These are phyloP conservation scores for Phialophora chinensis DNA, from an alignment of 2,329 filamentous ascomycete species.

Conservation along the genomic window DNA sequence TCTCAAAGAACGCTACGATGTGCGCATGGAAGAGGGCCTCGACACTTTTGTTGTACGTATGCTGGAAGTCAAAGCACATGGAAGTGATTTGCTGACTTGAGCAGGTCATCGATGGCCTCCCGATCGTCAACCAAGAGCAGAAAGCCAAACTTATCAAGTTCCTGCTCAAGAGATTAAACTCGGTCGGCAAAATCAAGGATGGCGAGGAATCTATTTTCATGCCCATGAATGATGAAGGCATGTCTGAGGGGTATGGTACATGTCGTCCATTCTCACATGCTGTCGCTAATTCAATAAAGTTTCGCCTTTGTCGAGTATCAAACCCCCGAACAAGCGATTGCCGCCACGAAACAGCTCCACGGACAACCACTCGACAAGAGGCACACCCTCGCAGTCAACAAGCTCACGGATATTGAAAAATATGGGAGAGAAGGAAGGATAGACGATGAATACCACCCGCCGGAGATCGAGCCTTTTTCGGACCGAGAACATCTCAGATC, in stretches of 20 bases:
- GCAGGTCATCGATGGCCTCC: slow-evolving; percentile 85
- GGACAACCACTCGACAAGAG: slow-evolving; percentile 91
- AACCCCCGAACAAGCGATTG: slow-evolving; percentile 84
- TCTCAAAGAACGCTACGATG: slow-evolving; percentile 91
- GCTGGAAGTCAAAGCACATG: not conserved
- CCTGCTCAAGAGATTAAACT: slow-evolving; percentile 87
- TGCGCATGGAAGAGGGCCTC: slow-evolving; percentile 92
- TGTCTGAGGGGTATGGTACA: slow-evolving; percentile 76
- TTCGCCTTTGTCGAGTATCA: slow-evolving; percentile 98
- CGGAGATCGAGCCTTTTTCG: slow-evolving; percentile 80
- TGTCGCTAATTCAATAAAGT: slow-evolving; percentile 52
- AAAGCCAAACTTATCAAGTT: slow-evolving; percentile 96
- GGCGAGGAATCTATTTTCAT: slow-evolving; percentile 89
- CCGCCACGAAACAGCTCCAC: slow-evolving; percentile 87
- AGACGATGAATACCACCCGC: slow-evolving; percentile 85
- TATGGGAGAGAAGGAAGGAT: slow-evolving; percentile 93
- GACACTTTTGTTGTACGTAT: slow-evolving; percentile 77
- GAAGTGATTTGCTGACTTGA: slow-evolving; percentile 17
- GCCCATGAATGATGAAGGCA: slow-evolving; percentile 86
- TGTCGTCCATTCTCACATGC: not conserved
- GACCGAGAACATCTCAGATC: slow-evolving; percentile 95
- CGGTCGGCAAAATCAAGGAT: slow-evolving; percentile 72
- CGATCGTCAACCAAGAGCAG: slow-evolving; percentile 85
- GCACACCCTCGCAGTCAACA: slow-evolving; percentile 95
- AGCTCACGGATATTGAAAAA: slow-evolving; percentile 95